Evolutionary conservation across 257 asterid genomes (phyloP), one percentile per base, ranked within the genome.

Genomic region (Hygrophila difformis): DNA sequence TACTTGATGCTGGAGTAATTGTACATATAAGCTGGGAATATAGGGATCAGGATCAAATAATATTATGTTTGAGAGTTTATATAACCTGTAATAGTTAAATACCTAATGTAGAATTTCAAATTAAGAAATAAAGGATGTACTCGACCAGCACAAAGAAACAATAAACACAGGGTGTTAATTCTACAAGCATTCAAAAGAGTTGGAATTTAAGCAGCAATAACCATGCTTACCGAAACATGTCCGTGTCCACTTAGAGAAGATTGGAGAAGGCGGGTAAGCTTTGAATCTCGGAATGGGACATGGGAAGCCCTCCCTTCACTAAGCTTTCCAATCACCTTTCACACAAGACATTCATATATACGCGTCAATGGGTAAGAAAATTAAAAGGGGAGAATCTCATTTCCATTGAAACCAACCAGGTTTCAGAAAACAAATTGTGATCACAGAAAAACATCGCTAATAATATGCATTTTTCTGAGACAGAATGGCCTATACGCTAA

Each of bases 241-340:
- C 99, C 99, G 44, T 78, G 99, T 55, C 99, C 99, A 67, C 99
- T 81, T 35, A 91, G 73, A 28, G 99, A 91, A 60, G 99, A 91
- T 59, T 91, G 99, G 41, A 91, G 73, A 57, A 91, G 74, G 41
- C 99, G 88, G 35, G 99, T 91, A 47, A 91, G 95, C 71, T 91
- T 91, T 19, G 99, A 91, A 72, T 91, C 99, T 59, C 99, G 77
- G 61, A 76, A 91, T 18, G 99, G 99, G 73, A 91, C 94, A 62
- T 91, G 99, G 21, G 89, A 71, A 43, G 97, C 80, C 75, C 71
- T 91, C 52, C 97, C 99, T 65, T 91, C 99, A 75, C 99, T 91
- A 49, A 91, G 79, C 67, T 91, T 91, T 57, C 99, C 99, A 58
- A 91, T 91, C 49, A 91, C 99, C 99, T 91, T 63, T 55, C 33